Evolutionary conservation across 2,329 filamentous ascomycete genomes (phyloP), one percentile per base, ranked within the genome.

Genomic region (Colletotrichum plurivorum): DNA sequence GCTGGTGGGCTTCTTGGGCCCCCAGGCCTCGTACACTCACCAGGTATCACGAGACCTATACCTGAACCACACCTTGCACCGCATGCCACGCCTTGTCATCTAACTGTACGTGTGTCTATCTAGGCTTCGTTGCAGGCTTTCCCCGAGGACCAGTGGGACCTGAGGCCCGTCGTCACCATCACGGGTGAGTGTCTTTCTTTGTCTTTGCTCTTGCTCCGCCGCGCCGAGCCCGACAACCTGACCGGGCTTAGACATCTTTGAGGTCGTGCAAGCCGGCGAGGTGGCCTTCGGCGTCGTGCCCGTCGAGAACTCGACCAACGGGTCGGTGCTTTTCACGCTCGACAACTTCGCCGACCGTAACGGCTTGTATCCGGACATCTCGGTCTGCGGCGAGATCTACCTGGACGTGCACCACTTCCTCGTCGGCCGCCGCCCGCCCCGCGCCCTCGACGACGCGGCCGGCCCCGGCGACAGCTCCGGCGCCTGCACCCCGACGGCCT

Each of bases 221-320:
- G 5, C 2, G 22, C 16, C 46, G 25, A 43, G 36, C 9, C n/a
- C 31, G 39, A 15, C 41, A 31, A 31, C 16, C 57, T 67, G 57
- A 67, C 63, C 25, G 22, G 27, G 25, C 55, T 13, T 72, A 92
- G 94, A 96, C 77, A 90, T 97, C 74, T 97, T 98, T 79, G 85
- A 90, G 58, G 87, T 90, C 16, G 92, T 97, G 6, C 94, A 97
- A 76, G 84, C 85, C 45, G 87, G 88, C 67, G 78, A 83, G 52
- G 89, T 89, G 0, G 81, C 87, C 60, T 91, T 91, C 65, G 96
- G 95, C 73, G 93, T 98, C 39, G 93, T 98, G 2, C 96, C 96
- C 7, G 95, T 97, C 80, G 95, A 98, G 78, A 99, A 99, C 84
- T 97, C 93, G 48, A 95, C 94, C 77, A 97, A 98, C 80, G 96